Evolutionary conservation across 805 yeast genomes (phyloP).

Genomic region (Candida jianshihensis): DNA sequence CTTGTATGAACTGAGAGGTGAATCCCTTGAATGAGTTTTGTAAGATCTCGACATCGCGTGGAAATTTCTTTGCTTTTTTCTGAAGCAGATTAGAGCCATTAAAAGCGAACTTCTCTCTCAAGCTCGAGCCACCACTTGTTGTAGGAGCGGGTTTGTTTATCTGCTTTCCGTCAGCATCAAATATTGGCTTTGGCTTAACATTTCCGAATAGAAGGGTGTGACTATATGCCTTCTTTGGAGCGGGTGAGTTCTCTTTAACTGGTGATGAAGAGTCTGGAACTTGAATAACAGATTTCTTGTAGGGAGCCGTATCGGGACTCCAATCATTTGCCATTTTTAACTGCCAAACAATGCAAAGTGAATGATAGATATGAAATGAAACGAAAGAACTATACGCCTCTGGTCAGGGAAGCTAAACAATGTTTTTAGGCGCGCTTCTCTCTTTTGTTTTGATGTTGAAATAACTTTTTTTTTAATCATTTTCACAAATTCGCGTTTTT

Average conservation of each 20-base stretch:
- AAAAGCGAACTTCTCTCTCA: slow-evolving; percentile 39
- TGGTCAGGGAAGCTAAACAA: too few species aligned
- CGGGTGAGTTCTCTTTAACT: slow-evolving; percentile 3
- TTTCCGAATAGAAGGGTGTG: slow-evolving; percentile 12
- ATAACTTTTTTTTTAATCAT: too few species aligned
- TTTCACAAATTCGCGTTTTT: too few species aligned
- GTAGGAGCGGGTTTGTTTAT: background rate
- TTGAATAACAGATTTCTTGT: slow-evolving; percentile 30
- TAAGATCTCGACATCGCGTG: slow-evolving; percentile 17
- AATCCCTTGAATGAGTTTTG: slow-evolving; percentile 26
- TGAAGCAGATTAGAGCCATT: slow-evolving; percentile 21
- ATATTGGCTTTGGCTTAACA: slow-evolving; percentile 7
- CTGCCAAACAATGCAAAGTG: background rate
- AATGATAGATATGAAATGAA: too few species aligned
- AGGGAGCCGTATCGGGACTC: slow-evolving; percentile 12
- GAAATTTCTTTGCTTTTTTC: slow-evolving; percentile 6
- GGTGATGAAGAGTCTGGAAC: slow-evolving; percentile 41
- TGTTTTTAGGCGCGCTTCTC: background rate
- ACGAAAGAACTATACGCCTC: too few species aligned
- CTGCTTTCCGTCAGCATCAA: slow-evolving; percentile 2
- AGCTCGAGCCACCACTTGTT: slow-evolving; percentile 10
- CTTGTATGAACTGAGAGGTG: slow-evolving; percentile 28
- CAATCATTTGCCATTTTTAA: slow-evolving; percentile 5
- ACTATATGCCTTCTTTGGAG: slow-evolving; percentile 13
- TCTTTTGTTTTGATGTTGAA: background rate